Evolutionary conservation across 2,329 filamentous ascomycete species (phyloP).

Genomic region (Ophiostoma pallidulum): DNA sequence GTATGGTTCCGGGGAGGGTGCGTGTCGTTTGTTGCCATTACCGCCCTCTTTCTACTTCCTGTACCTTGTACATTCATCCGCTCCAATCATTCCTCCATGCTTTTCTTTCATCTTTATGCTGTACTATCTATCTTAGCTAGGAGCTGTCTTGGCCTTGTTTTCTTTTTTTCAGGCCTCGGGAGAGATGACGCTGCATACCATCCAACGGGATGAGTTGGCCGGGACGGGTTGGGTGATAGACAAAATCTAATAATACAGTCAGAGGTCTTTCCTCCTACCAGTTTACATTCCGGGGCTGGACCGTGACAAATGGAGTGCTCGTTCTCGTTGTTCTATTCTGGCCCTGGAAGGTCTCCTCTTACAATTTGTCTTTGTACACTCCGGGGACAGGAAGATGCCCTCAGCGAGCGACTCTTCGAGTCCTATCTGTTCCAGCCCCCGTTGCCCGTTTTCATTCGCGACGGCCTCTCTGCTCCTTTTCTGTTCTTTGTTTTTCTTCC

Average conservation of each 20-base stretch:
- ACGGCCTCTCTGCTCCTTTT: too few relatives aligned
- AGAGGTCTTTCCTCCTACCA: too few relatives aligned
- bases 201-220: background rate
- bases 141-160: background rate
- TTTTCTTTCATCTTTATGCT: background rate
- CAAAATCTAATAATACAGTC: background rate
- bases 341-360: too few relatives aligned
- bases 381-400: too few relatives aligned
- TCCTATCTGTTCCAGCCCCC: too few relatives aligned
- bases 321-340: too few relatives aligned
- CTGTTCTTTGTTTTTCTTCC: too few relatives aligned
- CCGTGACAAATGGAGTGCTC: too few relatives aligned
- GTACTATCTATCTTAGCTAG: slow-evolving; percentile 1
- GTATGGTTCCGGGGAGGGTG: background rate
- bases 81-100: background rate
- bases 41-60: background rate
- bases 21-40: background rate
- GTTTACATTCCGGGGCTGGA: too few relatives aligned
- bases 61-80: background rate
- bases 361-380: too few relatives aligned
- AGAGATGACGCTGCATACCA: background rate
- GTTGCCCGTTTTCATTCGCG: too few relatives aligned
- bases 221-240: slow-evolving; percentile 3
- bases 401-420: too few relatives aligned
- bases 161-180: background rate